A percentile compares a stretch with the other conserved stretches of the same genome.
phyloP scores from a whole-genome alignment of 2,329 filamentous ascomycete genomes.

The Paraphaeosphaeria minitans region DNA sequence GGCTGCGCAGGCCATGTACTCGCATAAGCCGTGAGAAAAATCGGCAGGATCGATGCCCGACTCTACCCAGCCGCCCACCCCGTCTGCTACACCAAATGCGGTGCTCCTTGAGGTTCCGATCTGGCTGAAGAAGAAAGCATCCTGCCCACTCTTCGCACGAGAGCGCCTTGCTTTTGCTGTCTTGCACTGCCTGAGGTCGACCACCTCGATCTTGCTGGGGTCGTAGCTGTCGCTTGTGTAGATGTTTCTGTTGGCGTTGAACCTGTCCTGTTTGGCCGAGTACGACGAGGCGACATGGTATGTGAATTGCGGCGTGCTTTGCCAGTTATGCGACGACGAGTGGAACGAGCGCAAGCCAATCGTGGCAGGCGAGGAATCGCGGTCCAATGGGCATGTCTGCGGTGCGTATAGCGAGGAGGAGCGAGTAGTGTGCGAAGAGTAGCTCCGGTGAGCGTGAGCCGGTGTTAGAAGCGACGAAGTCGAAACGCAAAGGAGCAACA shows the following conservation, averaged over 20 bases:
- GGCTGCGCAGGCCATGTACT: slow-evolving; percentile 84
- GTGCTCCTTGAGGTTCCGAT: slow-evolving; percentile 74
- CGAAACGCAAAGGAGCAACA: slow-evolving; percentile 40
- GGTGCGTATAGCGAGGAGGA: slow-evolving; percentile 22
- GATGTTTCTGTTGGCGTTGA: slow-evolving; percentile 44
- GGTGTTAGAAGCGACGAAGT: slow-evolving; percentile 33
- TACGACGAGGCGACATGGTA: slow-evolving; percentile 50
- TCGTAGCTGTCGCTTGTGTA: slow-evolving; percentile 42
- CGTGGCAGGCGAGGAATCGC: slow-evolving; percentile 34
- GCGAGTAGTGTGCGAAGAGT: slow-evolving; percentile 21
- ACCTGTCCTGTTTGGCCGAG: slow-evolving; percentile 46
- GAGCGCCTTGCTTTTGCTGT: slow-evolving; percentile 58
- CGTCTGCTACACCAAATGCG: slow-evolving; percentile 89
- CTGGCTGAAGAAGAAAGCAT: slow-evolving; percentile 89
- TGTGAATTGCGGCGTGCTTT: slow-evolving; percentile 37
- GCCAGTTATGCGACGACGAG: slow-evolving; percentile 35
- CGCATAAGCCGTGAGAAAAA: slow-evolving; percentile 92
- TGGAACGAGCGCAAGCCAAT: slow-evolving; percentile 39
- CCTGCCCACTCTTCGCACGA: slow-evolving; percentile 83
- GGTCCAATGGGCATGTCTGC: slow-evolving; percentile 38
- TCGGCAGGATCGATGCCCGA: slow-evolving; percentile 92
- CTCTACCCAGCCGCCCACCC: slow-evolving; percentile 93
- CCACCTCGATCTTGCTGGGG: slow-evolving; percentile 28
- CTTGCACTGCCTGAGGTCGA: slow-evolving; percentile 38
- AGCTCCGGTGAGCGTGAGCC: slow-evolving; percentile 26